phyloP scores from a whole-genome alignment of 495 filamentous ascomycete genomes.

The Hypoxylon lienhwacheense region DNA sequence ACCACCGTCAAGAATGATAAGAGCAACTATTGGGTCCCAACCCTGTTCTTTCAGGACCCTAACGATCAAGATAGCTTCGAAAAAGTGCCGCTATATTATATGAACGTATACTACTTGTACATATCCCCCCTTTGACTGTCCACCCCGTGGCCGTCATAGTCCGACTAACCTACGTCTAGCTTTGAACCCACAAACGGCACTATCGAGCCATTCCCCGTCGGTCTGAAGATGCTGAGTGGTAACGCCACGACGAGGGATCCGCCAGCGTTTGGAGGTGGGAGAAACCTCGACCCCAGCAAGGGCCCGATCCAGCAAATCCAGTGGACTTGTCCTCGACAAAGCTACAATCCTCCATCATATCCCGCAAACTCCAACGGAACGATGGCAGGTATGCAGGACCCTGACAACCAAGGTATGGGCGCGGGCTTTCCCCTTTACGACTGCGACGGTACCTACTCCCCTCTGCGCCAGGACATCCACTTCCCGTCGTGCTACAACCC shows the following conservation, averaged over 20 bases:
- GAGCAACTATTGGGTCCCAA: conserved; percentile 78
- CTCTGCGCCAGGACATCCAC: conserved; percentile 59
- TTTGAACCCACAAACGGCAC: conserved; percentile 60
- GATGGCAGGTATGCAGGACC: conserved; percentile 51
- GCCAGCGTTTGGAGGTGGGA: conserved; percentile 38
- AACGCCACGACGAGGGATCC: conserved; percentile 53
- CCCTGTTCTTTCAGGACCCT: conserved; percentile 63
- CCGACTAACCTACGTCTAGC: conserved; percentile 43
- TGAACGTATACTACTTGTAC: conserved; percentile 73
- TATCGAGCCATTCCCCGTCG: conserved; percentile 66
- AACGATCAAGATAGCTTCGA: conserved; percentile 64
- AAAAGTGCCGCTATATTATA: conserved; percentile 61
- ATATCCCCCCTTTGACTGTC: conserved; percentile 12
- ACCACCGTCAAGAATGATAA: conserved; percentile 66
- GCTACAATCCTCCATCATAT: conserved; percentile 56
- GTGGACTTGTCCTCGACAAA: conserved; percentile 50
- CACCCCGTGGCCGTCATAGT: background rate
- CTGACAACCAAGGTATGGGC: conserved; percentile 52
- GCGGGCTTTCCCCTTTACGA: conserved; percentile 54
- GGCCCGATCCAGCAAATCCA: conserved; percentile 49
- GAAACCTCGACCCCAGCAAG: conserved; percentile 46
- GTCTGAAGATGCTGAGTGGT: conserved; percentile 73
- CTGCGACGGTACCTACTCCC: conserved; percentile 56
- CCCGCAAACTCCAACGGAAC: conserved; percentile 48
- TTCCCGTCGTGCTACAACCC: conserved; percentile 61